A percentile compares a stretch with the other conserved stretches of the same genome.
Conservation (phyloP, 2,329 filamentous ascomycete genomes). For the Niveomyces coronatus region DNA sequence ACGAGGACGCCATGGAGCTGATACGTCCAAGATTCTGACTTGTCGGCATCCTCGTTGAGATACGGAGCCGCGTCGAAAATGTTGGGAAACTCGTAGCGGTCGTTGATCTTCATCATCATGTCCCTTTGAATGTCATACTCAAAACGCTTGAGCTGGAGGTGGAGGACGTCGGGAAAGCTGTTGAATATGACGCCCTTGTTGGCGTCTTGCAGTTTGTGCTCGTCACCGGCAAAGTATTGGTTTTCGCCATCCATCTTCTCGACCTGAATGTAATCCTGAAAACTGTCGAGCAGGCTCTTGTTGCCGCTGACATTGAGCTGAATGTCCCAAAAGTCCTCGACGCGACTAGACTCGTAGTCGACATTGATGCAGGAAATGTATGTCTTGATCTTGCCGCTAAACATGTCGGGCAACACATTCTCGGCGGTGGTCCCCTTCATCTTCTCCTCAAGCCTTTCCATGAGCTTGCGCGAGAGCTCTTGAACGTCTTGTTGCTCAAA, state of each 20-base stretch:
- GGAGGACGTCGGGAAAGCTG: conserved; percentile 85
- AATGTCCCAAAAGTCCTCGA: conserved; percentile 98
- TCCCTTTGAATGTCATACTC: conserved; percentile 95
- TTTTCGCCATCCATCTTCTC: conserved; percentile 97
- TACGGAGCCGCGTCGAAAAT: conserved; percentile 77
- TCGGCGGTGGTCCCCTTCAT: conserved; percentile 96
- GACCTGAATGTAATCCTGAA: conserved; percentile 91
- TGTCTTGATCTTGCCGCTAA: conserved; percentile 96
- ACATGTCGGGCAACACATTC: conserved; percentile 79
- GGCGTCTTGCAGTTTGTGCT: conserved; percentile 87
- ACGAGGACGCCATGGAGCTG: conserved; percentile 91
- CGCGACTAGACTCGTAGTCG: conserved; percentile 87
- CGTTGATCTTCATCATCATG: conserved; percentile 98
- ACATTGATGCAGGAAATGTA: conserved; percentile 99
- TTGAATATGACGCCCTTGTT: conserved; percentile 98
- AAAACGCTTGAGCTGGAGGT: conserved; percentile 93
- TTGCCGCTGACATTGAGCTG: conserved; percentile 95
- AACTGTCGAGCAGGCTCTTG: conserved; percentile 86
- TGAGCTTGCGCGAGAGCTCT: conserved; percentile 88
- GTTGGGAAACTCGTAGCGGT: conserved; percentile 83
- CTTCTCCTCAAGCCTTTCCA: conserved; percentile 92
- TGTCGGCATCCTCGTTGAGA: conserved; percentile 75
- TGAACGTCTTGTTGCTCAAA: conserved; percentile 99
- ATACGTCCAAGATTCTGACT: conserved; percentile 81
- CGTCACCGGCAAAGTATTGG: conserved; percentile 87